Percentiles rank a stretch among this genome's conserved stretches.
These are phyloP conservation scores for Diaporthe nobilis DNA, from an alignment of 2,329 filamentous ascomycete genomes.

Conservation along the genomic window DNA sequence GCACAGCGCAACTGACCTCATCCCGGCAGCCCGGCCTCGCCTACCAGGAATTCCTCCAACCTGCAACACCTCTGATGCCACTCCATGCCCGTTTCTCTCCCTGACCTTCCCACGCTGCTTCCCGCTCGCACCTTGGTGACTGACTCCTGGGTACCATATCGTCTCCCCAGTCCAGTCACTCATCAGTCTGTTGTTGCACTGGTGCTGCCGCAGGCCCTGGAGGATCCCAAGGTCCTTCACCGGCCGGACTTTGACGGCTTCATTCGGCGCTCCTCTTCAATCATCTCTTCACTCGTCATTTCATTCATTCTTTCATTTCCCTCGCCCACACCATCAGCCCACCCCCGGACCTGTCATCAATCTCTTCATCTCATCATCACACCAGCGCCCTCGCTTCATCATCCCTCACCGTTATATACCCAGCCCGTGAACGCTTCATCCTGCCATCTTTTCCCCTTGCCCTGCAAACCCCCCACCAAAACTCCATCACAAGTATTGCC, in stretches of 20 bases:
- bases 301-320: slow-evolving; percentile 19
- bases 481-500: slow-evolving; percentile 14
- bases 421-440: slow-evolving; percentile 27
- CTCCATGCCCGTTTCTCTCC: slow-evolving; percentile 15
- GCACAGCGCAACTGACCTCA: slow-evolving; percentile 17
- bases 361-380: slow-evolving; percentile 26
- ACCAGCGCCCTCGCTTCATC: slow-evolving; percentile 20
- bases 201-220: background rate
- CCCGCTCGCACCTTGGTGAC: background rate
- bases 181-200: slow-evolving; percentile 4
- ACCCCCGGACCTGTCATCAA: slow-evolving; percentile 14
- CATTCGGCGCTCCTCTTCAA: slow-evolving; percentile 6
- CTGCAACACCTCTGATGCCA: slow-evolving; percentile 31
- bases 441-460: slow-evolving; percentile 20
- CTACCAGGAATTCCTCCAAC: slow-evolving; percentile 22
- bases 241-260: slow-evolving; percentile 17
- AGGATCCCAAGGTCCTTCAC: slow-evolving; percentile 21
- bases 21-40: slow-evolving; percentile 23
- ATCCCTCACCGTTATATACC: slow-evolving; percentile 28
- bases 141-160: background rate
- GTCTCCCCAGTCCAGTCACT: slow-evolving; percentile 1
- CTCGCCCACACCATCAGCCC: slow-evolving; percentile 27
- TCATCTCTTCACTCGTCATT: slow-evolving; percentile 11
- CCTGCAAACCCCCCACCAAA: background rate
- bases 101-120: slow-evolving; percentile 5